These are phyloP conservation scores for Fraxinus xanthoxyloides DNA, from an alignment of 305 asterid species.

Conservation along the genomic window DNA sequence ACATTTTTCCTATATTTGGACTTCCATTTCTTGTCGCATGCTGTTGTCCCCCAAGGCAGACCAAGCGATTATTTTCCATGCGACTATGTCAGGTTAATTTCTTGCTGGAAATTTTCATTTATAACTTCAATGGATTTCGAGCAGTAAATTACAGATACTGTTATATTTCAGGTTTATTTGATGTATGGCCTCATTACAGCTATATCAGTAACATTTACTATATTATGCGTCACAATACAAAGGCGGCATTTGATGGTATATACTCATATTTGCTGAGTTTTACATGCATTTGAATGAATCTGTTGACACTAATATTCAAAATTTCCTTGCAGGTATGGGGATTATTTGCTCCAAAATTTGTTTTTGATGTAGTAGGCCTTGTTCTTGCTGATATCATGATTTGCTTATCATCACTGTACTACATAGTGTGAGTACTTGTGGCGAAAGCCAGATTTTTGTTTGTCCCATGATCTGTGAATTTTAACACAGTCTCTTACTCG, in stretches of 20 bases:
- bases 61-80: constrained; percentile 37
- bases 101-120: constrained; percentile 5
- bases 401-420: constrained; percentile 64
- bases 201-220: constrained; percentile 58
- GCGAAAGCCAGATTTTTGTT: neutral
- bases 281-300: neutral
- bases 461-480: neutral
- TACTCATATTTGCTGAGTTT: neutral
- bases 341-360: constrained; percentile 92
- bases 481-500: neutral
- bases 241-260: constrained; percentile 98
- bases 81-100: constrained; percentile 63
- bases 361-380: constrained; percentile 85
- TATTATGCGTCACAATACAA: constrained; percentile 77
- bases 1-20: constrained; percentile 79
- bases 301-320: neutral
- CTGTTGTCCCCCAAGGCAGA: constrained; percentile 31
- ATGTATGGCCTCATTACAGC: constrained; percentile 69
- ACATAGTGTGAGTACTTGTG: constrained; percentile 29
- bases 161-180: constrained; percentile 66
- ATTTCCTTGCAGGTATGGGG: constrained; percentile 82
- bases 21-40: constrained; percentile 69
- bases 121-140: neutral
- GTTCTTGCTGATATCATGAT: constrained; percentile 58
- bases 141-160: constrained; percentile 2